A percentile compares a stretch with the other conserved stretches of the same genome.
phyloP scores from a whole-genome alignment of 2,329 filamentous ascomycete genomes.

The Rutstroemia sp. region DNA sequence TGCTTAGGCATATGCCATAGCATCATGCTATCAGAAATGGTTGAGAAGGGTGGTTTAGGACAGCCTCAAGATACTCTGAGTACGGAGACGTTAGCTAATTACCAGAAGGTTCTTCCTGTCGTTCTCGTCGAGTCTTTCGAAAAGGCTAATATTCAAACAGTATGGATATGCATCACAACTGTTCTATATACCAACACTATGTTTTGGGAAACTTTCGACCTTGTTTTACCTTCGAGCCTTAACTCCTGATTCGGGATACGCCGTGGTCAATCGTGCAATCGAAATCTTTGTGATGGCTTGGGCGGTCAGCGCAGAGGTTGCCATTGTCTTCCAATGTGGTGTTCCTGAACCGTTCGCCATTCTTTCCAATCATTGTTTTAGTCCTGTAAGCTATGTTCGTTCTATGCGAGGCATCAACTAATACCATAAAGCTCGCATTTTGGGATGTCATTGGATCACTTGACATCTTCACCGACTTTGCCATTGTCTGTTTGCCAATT shows the following conservation, averaged over 20 bases:
- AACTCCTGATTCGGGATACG: slow-evolving; percentile 2
- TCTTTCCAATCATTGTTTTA: slow-evolving; percentile 18
- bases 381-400: slow-evolving; percentile 12
- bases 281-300: slow-evolving; percentile 2
- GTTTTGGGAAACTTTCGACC: slow-evolving; percentile 23
- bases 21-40: slow-evolving; percentile 12
- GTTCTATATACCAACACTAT: slow-evolving; percentile 24
- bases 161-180: slow-evolving; percentile 24
- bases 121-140: not conserved
- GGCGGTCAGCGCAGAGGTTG: slow-evolving; percentile 1
- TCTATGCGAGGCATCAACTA: not conserved
- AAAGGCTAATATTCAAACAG: slow-evolving; percentile 7
- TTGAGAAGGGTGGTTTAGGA: slow-evolving; percentile 15
- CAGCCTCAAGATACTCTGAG: slow-evolving; percentile 11
- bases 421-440: slow-evolving; percentile 18
- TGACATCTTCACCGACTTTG: slow-evolving; percentile 40
- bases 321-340: slow-evolving; percentile 24
- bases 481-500: slow-evolving; percentile 39
- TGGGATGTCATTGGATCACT: slow-evolving; percentile 44
- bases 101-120: slow-evolving; percentile 16
- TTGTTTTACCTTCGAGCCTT: slow-evolving; percentile 6
- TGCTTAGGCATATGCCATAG: slow-evolving; percentile 8
- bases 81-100: not conserved
- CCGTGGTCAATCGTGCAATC: slow-evolving; percentile 10
- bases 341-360: slow-evolving; percentile 23